phyloP scores from a whole-genome alignment of 1,284 basidiomycete species.

The Phaffia rhodozyma region DNA sequence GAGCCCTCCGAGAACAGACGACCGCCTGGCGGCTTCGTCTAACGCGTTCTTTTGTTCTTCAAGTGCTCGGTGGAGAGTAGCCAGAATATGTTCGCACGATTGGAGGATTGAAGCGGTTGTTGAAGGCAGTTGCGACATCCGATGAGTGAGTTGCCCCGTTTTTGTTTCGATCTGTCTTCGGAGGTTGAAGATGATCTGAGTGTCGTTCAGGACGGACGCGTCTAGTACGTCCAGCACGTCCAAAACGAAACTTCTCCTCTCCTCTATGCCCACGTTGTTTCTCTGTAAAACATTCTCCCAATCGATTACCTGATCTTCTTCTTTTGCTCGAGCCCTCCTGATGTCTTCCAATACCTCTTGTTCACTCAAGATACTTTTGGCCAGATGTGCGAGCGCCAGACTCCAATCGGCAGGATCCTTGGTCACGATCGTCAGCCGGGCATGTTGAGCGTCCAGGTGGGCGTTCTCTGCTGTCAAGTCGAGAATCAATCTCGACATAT shows the following conservation, averaged over 20 bases:
- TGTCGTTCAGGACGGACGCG: not conserved
- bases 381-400: conserved; percentile 8
- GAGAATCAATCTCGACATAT: conserved; percentile 8
- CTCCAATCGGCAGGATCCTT: conserved; percentile 17
- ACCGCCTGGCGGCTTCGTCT: conserved; percentile 10
- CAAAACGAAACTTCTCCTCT: conserved; percentile 10
- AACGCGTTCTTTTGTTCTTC: conserved; percentile 8
- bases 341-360: conserved; percentile 16
- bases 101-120: conserved; percentile 14
- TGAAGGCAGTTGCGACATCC: conserved; percentile 7
- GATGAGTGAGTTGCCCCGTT: not conserved
- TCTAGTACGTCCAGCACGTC: conserved; percentile 13
- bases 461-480: conserved; percentile 7
- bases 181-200: conserved; percentile 13
- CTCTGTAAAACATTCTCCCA: conserved; percentile 11
- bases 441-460: conserved; percentile 13
- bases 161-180: conserved; percentile 4
- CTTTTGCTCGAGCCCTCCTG: not conserved
- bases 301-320: conserved; percentile 1
- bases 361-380: conserved; percentile 5
- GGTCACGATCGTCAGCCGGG: conserved; percentile 8
- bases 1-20: conserved; percentile 11
- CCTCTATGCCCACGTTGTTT: conserved; percentile 16
- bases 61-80: conserved; percentile 13
- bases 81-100: conserved; percentile 12